Evolutionary conservation across 108 stramenopile genomes (phyloP), one percentile per base, ranked within the genome.

Genomic region (Cyclotella sp.): DNA sequence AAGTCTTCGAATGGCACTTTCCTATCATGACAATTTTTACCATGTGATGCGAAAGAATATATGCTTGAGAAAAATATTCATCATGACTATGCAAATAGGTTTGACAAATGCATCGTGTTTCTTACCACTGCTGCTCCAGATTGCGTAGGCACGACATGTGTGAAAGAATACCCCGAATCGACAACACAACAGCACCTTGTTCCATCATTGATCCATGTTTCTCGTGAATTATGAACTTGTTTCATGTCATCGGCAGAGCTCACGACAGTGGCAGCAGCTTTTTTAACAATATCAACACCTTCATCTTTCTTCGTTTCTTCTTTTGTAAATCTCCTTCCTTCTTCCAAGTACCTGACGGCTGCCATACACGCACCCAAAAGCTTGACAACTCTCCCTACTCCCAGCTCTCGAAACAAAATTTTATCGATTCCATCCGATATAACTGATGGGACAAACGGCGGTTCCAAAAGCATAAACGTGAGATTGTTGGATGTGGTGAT

Each of bases 121-220:
- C 58, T 73, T 30, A 60, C 51, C 54, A 91, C 58, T 49, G 89
- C 74, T 55, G 73, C 77, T 13, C 76, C 81, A 40, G 83, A 59
- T 59, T 88, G 81, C 18, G 93, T 93, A 10, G 95, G 95, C 22
- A 96, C 87, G 54, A 96, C 81, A 64, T 94, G 88, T 18, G 92
- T 94, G 34, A 96, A 94, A 0, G 91, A 92, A 84, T 93, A 97
- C 16, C 97, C 98, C 11, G 89, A 77, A 85, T 98, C 98, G 24
- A 98, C 93, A 7, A 95, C 89, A 68, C 91, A 85, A 63, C 93
- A 91, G 41, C 87, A 88, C 21, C 61, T 75, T 10, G 91, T 91
- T n/a, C 82, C 83, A 69, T 86, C 85, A 46, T 84, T 75, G 39
- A 70, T 63, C 83, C 70, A 75, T 43, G 51, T 43, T 29, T 21